These are phyloP conservation scores for Mycosphaerella sp. DNA, from an alignment of 2,329 filamentous ascomycete genomes.

Conservation along the genomic window DNA sequence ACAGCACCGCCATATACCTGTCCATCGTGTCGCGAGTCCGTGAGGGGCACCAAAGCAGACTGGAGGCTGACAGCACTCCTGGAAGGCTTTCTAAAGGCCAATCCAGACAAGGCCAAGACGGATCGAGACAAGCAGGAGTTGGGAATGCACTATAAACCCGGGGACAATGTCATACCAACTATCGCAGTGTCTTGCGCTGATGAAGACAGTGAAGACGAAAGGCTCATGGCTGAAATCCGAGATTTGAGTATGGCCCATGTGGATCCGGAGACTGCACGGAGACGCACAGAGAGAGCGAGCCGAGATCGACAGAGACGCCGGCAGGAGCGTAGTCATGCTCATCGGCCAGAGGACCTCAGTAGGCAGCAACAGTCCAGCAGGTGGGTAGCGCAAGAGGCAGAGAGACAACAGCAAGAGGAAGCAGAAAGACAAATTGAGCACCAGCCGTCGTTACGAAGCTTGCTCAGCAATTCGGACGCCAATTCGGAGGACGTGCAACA, in stretches of 20 bases:
- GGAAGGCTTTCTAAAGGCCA: constrained; percentile 77
- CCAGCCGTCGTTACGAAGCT: constrained; percentile 77
- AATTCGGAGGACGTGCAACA: constrained; percentile 74
- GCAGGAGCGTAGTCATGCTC: constrained; percentile 13
- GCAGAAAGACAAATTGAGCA: constrained; percentile 58
- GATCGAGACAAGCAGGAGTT: constrained; percentile 71
- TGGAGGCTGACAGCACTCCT: constrained; percentile 82
- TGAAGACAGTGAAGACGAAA: constrained; percentile 53
- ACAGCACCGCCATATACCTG: constrained; percentile 67
- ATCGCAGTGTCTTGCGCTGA: constrained; percentile 52
- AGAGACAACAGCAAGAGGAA: constrained; percentile 21
- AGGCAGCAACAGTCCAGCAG: constrained; percentile 12
- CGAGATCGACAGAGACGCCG: constrained; percentile 17
- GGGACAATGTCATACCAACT: constrained; percentile 71
- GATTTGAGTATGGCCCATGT: constrained; percentile 67
- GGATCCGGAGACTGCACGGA: constrained; percentile 32
- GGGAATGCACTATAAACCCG: constrained; percentile 67
- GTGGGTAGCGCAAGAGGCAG: constrained; percentile 15
- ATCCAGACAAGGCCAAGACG: constrained; percentile 67
- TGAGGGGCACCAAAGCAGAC: constrained; percentile 84
- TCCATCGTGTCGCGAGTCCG: constrained; percentile 80
- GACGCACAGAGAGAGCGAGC: constrained; percentile 21
- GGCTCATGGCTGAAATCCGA: constrained; percentile 64
- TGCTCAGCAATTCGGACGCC: constrained; percentile 73
- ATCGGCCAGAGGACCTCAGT: constrained; percentile 9